Evolutionary conservation across 2,329 filamentous ascomycete genomes (phyloP).

Genomic region (Metarhizium robertsii): DNA sequence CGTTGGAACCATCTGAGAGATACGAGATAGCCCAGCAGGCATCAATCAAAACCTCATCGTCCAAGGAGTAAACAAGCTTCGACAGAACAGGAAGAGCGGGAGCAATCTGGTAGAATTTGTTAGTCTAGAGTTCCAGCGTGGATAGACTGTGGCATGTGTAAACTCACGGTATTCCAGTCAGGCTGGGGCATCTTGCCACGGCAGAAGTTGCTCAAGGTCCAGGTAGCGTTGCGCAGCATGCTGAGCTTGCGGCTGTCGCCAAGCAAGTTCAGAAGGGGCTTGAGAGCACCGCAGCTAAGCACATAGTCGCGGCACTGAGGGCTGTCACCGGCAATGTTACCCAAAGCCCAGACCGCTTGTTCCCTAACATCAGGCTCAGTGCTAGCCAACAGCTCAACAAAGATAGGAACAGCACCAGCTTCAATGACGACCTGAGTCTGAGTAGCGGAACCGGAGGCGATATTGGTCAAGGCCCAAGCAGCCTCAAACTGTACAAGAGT

Average conservation of each 20-base stretch:
- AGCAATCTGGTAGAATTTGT: constrained; percentile 56
- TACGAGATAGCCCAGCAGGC: constrained; percentile 99
- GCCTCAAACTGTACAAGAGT: constrained; percentile 98
- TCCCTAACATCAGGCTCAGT: constrained; percentile 96
- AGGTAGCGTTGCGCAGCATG: constrained; percentile 98
- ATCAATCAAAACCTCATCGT: constrained; percentile 97
- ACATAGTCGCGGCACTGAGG: constrained; percentile 97
- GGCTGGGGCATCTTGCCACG: constrained; percentile 98
- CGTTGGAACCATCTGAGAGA: constrained; percentile 93
- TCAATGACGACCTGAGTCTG: constrained; percentile 99
- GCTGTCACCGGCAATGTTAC: constrained; percentile 98
- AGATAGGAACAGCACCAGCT: constrained; percentile 95
- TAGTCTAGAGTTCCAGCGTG: neutral
- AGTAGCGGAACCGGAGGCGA: constrained; percentile 90
- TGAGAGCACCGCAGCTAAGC: constrained; percentile 79
- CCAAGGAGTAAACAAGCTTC: constrained; percentile 96
- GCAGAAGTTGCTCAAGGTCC: constrained; percentile 99
- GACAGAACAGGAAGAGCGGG: constrained; percentile 90
- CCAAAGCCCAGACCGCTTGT: constrained; percentile 96
- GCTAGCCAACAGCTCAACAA: constrained; percentile 90
- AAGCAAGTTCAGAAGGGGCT: constrained; percentile 79
- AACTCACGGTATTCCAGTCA: constrained; percentile 84
- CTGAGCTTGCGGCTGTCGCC: constrained; percentile 97
- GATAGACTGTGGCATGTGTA: neutral
- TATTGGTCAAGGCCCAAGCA: constrained; percentile 98